These are phyloP conservation scores for Citrus cavaleriei DNA, from an alignment of 345 rosid genomes.

Conservation along the genomic window DNA sequence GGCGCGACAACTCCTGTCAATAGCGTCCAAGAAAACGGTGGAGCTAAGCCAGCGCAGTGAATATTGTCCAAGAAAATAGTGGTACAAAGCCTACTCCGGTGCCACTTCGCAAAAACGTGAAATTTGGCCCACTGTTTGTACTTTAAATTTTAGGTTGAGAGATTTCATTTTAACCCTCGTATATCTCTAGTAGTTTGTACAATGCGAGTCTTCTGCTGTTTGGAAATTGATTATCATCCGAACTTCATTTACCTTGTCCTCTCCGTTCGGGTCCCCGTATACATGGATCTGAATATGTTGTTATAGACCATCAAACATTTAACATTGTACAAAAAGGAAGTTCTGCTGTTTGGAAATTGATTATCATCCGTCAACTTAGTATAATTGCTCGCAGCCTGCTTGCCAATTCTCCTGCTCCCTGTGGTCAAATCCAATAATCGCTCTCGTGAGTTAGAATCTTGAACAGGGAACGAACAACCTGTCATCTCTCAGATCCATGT, in stretches of 20 bases:
- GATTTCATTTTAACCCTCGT: not conserved
- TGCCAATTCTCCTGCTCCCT: not conserved
- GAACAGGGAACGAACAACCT: not conserved
- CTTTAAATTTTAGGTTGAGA: not conserved
- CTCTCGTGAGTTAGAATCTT: not conserved
- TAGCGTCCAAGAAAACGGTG: conserved; percentile 60
- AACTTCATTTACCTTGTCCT: not conserved
- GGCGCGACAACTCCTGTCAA: conserved; percentile 79
- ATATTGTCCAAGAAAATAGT: conserved; percentile 46
- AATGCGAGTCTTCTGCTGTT: not conserved
- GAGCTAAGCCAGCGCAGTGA: conserved; percentile 40
- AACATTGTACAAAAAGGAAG: not conserved
- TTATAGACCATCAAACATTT: too few relatives aligned
- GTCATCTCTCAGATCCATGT: not conserved
- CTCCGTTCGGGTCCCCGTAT: not conserved
- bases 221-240: not conserved
- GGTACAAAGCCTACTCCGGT: conserved; percentile 35
- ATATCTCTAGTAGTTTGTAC: not conserved
- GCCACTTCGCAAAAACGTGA: conserved; percentile 6
- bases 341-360: too few relatives aligned
- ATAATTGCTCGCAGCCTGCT: not conserved
- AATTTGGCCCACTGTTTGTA: not conserved
- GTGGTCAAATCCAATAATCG: not conserved
- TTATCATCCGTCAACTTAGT: not conserved
- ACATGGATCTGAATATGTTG: not conserved